Evolutionary conservation across 2,329 filamentous ascomycete species (phyloP).

Genomic region (Apiospora koreana): DNA sequence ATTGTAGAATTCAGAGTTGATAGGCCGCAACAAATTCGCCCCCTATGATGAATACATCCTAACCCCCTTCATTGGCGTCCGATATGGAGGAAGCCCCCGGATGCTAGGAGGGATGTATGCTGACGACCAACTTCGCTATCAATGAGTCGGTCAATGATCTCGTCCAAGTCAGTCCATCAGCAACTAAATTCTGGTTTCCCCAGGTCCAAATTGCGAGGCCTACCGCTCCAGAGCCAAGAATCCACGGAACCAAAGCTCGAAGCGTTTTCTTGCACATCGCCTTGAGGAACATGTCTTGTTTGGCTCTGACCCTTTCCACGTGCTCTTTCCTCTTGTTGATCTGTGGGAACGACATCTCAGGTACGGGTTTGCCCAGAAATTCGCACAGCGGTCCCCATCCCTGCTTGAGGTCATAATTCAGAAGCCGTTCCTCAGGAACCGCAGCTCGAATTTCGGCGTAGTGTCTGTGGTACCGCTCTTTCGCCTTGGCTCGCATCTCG

Average conservation of each 20-base stretch:
- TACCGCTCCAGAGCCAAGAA: background rate
- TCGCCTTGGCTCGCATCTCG: background rate
- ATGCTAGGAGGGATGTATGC: background rate
- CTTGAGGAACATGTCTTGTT: background rate
- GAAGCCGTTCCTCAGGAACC: conserved; percentile 31
- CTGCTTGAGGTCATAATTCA: conserved; percentile 34
- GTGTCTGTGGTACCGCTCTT: conserved; percentile 19
- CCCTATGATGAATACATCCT: too few species aligned
- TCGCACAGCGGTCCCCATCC: conserved; percentile 39
- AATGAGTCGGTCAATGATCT: background rate
- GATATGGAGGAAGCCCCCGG: background rate
- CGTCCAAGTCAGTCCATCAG: background rate
- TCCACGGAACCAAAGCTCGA: background rate
- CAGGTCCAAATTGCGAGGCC: background rate
- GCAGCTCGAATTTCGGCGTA: conserved; percentile 29
- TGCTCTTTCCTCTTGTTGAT: conserved; percentile 38
- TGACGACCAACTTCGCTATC: background rate
- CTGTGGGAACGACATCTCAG: conserved; percentile 40
- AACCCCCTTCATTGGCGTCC: background rate
- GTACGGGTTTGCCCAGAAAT: conserved; percentile 36
- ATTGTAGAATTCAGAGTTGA: too few species aligned
- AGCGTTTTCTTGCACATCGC: background rate
- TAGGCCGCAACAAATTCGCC: too few species aligned
- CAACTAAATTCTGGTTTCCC: background rate
- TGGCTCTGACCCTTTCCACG: background rate